A percentile compares a stretch with the other conserved stretches of the same genome.
These are phyloP conservation scores for Osmanthus fragrans DNA, from an alignment of 257 asterid species.

Conservation along the genomic window DNA sequence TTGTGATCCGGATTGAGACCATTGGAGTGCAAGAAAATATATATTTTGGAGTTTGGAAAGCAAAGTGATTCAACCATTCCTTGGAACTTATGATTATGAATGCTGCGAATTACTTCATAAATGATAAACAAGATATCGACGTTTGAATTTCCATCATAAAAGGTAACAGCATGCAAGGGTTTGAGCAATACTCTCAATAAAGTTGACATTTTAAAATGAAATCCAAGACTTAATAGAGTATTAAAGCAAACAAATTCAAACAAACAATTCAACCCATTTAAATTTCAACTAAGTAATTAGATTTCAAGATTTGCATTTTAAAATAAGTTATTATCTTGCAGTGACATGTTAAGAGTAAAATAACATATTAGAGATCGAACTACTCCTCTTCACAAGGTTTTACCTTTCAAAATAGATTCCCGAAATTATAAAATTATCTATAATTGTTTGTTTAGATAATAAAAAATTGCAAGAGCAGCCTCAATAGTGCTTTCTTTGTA, in stretches of 20 bases:
- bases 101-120: too few relatives aligned
- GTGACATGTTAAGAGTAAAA: too few relatives aligned
- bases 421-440: neutral
- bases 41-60: too few relatives aligned
- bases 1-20: too few relatives aligned
- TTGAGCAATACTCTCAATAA: neutral
- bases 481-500: neutral
- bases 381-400: neutral
- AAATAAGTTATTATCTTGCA: too few relatives aligned
- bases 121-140: neutral
- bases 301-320: neutral
- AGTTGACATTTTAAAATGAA: too few relatives aligned
- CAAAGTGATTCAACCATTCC: too few relatives aligned
- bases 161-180: neutral
- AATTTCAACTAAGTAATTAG: neutral
- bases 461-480: neutral
- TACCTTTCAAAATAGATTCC: too few relatives aligned
- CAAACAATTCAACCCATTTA: too few relatives aligned
- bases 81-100: too few relatives aligned
- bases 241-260: neutral
- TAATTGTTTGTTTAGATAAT: neutral
- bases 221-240: too few relatives aligned
- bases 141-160: neutral
- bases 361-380: neutral
- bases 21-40: too few relatives aligned